Evolutionary conservation across 2,329 filamentous ascomycete species (phyloP), one percentile per base, ranked within the genome.

Genomic region (Xylariomycetidae sp.): DNA sequence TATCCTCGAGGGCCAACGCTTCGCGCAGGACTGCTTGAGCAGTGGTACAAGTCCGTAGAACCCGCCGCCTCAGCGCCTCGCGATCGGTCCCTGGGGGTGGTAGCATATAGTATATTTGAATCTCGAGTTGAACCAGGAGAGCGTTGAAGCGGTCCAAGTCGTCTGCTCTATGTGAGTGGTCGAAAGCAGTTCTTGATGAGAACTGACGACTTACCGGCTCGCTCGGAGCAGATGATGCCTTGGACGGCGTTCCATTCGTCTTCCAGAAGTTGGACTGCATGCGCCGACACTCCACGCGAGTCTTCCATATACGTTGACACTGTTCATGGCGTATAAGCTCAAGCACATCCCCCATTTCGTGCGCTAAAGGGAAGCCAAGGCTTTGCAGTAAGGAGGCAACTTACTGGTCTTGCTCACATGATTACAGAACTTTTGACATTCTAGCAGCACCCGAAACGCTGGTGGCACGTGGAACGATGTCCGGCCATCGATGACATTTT

Each of bases 41-140:
- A 2, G 71, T 74, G 39, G 57, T 64, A 51, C 67, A 72, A 15
- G 64, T 56, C 15, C 68, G 65, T 25, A 70, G 49, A 16, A 67
- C 52, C 44, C 70, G 65, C 30, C 65, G 56, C 38, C 60, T 63
- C 35, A 70, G 58, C 10, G 53, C 56, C 25, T 59, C 61, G 2
- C 51, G 49, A 41, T 50, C 58, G 39, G 55, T 56, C 13, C 57
- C 59, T 2, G 63, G 58, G 0, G 61, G 57, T 3, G 65, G 66
- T 40, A 65, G 59, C 43, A 74, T 67, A 54, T 74, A 74, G 51
- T 67, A 73, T 2, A 59, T 53, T 40, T 76, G 70, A 7, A 75
- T 61, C 35, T 76, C 70, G n/a, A 73, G 59, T 15, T 67, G 60
- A 1, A 69, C 64, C 0, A 68, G 59, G 4, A 74, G 50, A 7